A percentile compares a stretch with the other conserved stretches of the same genome.
Conservation (phyloP, 345 rosid species). For the Reutealis trisperma region DNA sequence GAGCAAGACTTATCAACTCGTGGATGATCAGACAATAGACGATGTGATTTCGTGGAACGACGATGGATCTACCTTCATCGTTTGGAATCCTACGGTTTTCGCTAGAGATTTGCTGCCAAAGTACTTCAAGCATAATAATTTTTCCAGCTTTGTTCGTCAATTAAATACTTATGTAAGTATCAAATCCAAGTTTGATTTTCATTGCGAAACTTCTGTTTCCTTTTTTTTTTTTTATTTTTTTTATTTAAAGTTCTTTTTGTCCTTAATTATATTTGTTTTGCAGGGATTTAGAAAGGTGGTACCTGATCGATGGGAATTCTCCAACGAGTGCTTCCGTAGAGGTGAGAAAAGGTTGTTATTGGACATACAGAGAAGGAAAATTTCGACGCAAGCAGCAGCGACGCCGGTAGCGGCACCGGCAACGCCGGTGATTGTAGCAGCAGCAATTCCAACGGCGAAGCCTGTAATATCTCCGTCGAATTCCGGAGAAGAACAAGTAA, state of each 20-base stretch:
- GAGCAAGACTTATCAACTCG: conserved; percentile 76
- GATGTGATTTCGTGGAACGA: conserved; percentile 90
- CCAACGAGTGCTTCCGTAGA: conserved; percentile 71
- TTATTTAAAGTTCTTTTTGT: background rate
- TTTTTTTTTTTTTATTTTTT: background rate
- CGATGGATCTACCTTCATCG: conserved; percentile 82
- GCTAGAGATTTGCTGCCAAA: conserved; percentile 84
- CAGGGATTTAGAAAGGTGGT: conserved; percentile 85
- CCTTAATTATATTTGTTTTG: background rate
- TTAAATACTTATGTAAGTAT: conserved; percentile 80
- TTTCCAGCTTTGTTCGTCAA: conserved; percentile 95
- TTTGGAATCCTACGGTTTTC: conserved; percentile 84
- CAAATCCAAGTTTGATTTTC: background rate
- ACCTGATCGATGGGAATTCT: conserved; percentile 96
- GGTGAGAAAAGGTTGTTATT: conserved; percentile 70
- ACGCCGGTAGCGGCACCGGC: background rate
- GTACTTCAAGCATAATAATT: conserved; percentile 85
- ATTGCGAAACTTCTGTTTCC: background rate
- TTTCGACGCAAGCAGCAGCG: conserved; percentile 23
- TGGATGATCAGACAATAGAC: conserved; percentile 63
- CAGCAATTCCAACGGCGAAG: conserved; percentile 34
- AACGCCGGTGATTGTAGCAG: conserved; percentile 8
- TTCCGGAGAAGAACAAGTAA: conserved; percentile 37
- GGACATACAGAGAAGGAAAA: conserved; percentile 84
- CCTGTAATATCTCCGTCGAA: conserved; percentile 33